Evolutionary conservation across 192 early-diverging fungal species (phyloP), one percentile per base, ranked within the genome.

Genomic region (Coemansia sp.): DNA sequence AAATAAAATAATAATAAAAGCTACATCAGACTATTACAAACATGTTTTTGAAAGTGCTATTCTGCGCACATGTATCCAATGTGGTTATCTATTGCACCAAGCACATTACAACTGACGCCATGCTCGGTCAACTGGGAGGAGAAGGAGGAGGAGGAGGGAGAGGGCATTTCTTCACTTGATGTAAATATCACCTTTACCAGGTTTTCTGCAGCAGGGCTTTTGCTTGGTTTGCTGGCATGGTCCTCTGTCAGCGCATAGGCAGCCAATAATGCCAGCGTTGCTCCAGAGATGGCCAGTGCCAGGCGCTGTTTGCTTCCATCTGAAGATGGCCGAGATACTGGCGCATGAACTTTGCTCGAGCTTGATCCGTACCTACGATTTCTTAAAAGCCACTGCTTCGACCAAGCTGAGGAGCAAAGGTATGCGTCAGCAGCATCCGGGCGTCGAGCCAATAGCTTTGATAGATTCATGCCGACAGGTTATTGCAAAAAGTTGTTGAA

Each of bases 1-100:
- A n/a, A n/a, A n/a, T n/a, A n/a, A n/a, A n/a, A n/a, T n/a, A n/a
- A n/a, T n/a, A n/a, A n/a, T n/a, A n/a, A n/a, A 35, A 35, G 7
- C 32, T 35, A 7, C 32, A 35, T 7, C 2, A 35, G 32, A 7
- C 32, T 7, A 2, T 35, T 35, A 51, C 19, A 51, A 6, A 17
- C 6, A 51, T 51, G 25, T 6, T 29, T 29, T 9, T 22, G 1
- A 14, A 54, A 54, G 14, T 15, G 38, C 54, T 71, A 70, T 57
- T 71, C 74, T 9, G 74, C 74, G 36, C 78, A 81, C 69, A 64
- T 38, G 62, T 68, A 72, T 15, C 78, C 78, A 10, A 69, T 64
- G 36, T 81, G 73, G 2, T 74, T 66, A 14, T 81, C 78, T 45
- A 81, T 67, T 32, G 71, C 73, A 10, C 73, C 65, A 59, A 81